These are phyloP conservation scores for Colletotrichum abscissum DNA, from an alignment of 2,329 filamentous ascomycete genomes.

Conservation along the genomic window DNA sequence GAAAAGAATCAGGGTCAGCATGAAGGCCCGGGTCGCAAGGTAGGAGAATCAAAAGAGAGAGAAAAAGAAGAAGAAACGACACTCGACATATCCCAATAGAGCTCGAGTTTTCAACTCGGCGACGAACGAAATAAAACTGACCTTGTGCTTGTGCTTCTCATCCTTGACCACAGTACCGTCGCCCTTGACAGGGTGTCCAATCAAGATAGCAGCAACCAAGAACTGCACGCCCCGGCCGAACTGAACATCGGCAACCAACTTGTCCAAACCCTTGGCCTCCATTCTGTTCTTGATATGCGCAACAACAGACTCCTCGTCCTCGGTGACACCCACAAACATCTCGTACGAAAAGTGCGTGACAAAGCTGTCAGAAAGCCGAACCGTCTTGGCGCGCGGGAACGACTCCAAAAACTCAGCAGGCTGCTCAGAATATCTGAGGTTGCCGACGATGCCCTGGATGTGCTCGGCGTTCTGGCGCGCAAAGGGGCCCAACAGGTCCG, in stretches of 20 bases:
- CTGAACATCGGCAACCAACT: background rate
- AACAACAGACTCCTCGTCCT: background rate
- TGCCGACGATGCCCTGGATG: background rate
- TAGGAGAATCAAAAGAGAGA: no score
- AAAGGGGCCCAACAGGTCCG: background rate
- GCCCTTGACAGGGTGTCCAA: background rate
- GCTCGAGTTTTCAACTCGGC: background rate
- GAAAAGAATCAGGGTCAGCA: background rate
- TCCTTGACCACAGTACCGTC: no score
- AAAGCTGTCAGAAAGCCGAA: background rate
- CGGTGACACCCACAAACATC: background rate
- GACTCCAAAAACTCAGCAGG: background rate
- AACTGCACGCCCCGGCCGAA: background rate
- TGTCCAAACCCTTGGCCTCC: background rate
- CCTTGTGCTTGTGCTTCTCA: background rate
- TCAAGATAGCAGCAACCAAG: background rate
- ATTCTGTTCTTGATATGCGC: background rate
- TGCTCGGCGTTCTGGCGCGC: background rate
- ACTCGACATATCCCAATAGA: no score
- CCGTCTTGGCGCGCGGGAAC: background rate
- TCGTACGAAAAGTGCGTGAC: background rate
- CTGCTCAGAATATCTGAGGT: background rate
- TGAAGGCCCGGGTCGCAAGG: background rate
- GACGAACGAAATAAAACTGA: background rate
- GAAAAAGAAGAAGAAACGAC: background rate